Evolutionary conservation across 1,284 basidiomycete species (phyloP).

Genomic region (Cryptococcus wingfieldii): DNA sequence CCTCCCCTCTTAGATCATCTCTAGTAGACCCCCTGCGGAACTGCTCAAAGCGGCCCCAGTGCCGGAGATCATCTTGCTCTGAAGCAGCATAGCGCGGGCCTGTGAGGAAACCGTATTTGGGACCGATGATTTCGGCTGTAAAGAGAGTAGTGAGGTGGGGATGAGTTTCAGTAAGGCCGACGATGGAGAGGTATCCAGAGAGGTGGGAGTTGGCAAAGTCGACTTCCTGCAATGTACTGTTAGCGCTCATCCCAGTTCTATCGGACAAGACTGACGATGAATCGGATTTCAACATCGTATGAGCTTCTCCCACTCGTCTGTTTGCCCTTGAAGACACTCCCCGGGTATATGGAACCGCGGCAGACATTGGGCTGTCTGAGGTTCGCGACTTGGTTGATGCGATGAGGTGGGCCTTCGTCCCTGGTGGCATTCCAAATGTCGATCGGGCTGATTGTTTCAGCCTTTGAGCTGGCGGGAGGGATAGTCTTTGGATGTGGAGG

Average conservation of each 20-base stretch:
- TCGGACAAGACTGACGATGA: conserved; percentile 59
- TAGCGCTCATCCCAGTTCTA: not conserved
- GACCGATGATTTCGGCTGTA: conserved; percentile 86
- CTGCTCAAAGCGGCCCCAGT: conserved; percentile 88
- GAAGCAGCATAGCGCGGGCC: conserved; percentile 72
- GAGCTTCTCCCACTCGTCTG: conserved; percentile 78
- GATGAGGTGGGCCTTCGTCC: conserved; percentile 50
- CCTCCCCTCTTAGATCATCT: conserved; percentile 63
- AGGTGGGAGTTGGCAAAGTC: conserved; percentile 72
- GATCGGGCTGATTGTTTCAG: not conserved
- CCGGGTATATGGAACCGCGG: conserved; percentile 75
- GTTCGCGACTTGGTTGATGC: conserved; percentile 65
- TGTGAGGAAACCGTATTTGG: conserved; percentile 78
- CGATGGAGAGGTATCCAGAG: conserved; percentile 83
- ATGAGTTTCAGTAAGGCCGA: conserved; percentile 82
- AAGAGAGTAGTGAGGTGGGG: conserved; percentile 89
- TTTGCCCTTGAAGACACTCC: conserved; percentile 69
- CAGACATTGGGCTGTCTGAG: conserved; percentile 65
- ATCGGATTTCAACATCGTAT: conserved; percentile 77
- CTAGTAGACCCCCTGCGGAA: conserved; percentile 62
- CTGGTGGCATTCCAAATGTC: not conserved
- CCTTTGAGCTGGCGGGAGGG: conserved; percentile 6
- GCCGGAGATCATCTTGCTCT: conserved; percentile 80
- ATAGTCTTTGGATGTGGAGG: conserved; percentile 24
- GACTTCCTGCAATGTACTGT: conserved; percentile 63